phyloP scores from a whole-genome alignment of 148 eudicot genomes.

The Beta vulgaris region DNA sequence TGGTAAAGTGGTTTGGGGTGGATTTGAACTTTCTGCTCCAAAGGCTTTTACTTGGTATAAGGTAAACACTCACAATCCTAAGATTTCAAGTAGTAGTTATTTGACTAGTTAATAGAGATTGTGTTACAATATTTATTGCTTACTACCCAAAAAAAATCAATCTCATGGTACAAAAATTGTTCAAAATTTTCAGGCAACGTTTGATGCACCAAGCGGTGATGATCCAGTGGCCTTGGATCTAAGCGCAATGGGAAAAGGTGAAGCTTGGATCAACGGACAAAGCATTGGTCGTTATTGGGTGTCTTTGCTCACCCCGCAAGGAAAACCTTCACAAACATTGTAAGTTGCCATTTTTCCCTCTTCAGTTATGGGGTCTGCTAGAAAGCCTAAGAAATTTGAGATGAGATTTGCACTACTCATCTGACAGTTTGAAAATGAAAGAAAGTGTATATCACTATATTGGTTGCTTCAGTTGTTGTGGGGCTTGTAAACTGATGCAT shows the following conservation, averaged over 20 bases:
- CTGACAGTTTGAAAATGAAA: too few species aligned
- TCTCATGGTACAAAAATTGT: neutral
- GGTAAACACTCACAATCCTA: slow-evolving; percentile 24
- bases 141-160: too few species aligned
- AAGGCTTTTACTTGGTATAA: slow-evolving; percentile 51
- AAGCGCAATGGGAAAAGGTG: slow-evolving; percentile 56
- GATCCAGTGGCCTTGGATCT: slow-evolving; percentile 49
- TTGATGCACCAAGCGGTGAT: slow-evolving; percentile 45
- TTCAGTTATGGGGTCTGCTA: neutral
- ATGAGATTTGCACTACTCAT: too few species aligned
- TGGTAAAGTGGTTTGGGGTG: slow-evolving; percentile 34
- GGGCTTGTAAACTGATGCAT: slow-evolving; percentile 3
- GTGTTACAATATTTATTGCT: neutral
- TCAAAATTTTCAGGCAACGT: slow-evolving; percentile 32
- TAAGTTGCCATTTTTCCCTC: slow-evolving; percentile 9
- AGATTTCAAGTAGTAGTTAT: neutral
- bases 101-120: neutral
- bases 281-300: slow-evolving; percentile 67
- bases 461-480: too few species aligned
- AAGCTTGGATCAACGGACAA: slow-evolving; percentile 63
- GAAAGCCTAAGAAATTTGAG: neutral
- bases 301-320: slow-evolving; percentile 43
- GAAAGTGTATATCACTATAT: too few species aligned
- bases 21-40: slow-evolving; percentile 12
- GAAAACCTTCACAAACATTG: slow-evolving; percentile 48